A percentile compares a stretch with the other conserved stretches of the same genome.
phyloP scores from a whole-genome alignment of 2,329 filamentous ascomycete species.

The Cladophialophora exuberans region DNA sequence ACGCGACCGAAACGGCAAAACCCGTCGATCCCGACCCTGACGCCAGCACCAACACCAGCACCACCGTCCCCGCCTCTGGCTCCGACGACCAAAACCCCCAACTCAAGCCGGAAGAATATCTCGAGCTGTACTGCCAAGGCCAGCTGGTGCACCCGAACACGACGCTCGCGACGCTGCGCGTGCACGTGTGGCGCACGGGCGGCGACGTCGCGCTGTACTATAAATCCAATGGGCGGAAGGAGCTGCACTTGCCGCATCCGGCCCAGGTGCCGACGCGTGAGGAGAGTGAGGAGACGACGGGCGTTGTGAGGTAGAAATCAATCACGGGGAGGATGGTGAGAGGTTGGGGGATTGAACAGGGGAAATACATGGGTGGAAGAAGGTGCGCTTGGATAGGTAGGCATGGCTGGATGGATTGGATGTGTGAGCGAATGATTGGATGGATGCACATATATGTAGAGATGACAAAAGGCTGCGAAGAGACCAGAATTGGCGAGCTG shows the following conservation, averaged over 20 bases:
- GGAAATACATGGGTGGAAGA: too few species aligned
- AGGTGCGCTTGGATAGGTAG: too few species aligned
- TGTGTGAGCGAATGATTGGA: too few species aligned
- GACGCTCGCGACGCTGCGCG: constrained; percentile 89
- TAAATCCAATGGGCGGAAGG: constrained; percentile 83
- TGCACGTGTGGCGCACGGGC: constrained; percentile 93
- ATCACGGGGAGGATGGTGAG: too few species aligned
- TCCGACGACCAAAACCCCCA: constrained; percentile 38
- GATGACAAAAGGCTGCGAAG: too few species aligned
- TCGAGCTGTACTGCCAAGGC: constrained; percentile 90
- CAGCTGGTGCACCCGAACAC: constrained; percentile 74
- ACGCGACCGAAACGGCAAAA: neutral
- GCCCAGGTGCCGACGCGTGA: constrained; percentile 29
- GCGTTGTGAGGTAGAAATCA: constrained; percentile 25
- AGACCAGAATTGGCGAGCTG: too few species aligned
- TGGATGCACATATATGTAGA: too few species aligned
- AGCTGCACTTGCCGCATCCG: constrained; percentile 38
- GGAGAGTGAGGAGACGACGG: constrained; percentile 30
- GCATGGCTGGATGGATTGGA: too few species aligned
- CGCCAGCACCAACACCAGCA: neutral
- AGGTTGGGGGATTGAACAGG: too few species aligned
- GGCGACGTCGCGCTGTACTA: constrained; percentile 90
- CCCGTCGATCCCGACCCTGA: neutral
- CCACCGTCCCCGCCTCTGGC: too few species aligned
- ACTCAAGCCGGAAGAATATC: constrained; percentile 83